Base-by-base conservation (phyloP, 306 rosid genomes). In the Quillaja saponaria region DNA sequence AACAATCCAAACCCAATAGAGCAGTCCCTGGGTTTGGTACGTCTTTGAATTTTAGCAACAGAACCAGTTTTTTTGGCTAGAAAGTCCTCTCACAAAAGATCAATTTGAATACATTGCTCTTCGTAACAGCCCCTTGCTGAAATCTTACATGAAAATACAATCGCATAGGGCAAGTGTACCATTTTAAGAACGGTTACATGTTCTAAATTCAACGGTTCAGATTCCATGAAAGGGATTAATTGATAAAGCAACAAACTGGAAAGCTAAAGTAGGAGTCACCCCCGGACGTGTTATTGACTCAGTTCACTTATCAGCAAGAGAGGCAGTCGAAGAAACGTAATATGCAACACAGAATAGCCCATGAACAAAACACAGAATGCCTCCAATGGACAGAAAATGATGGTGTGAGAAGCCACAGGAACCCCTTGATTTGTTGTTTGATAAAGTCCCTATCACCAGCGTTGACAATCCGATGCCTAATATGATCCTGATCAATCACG, bases 311-410 rank as follows among this genome's bases (percentile, higher is more conserved):
- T 66, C 68, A 39, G 7, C 2, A 42, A 44, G 16, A 44, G 16
- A 62, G 42, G 89, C 81, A 80, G 95, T 81, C 81, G 82, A 60
- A 74, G 87, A 71, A 71, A 92, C 79, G 79, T 87, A 92, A 78
- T 81, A 92, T 12, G 84, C 87, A 47, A 92, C 83, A 65, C 61
- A 67, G 71, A 92, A 81, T 45, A 89, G 61, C 38, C 71, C 95
- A 85, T 92, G 99, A 72, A 89, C 86, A 69, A 94, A 89, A 61
- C 99, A 89, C 56, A 72, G 49, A 58, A 94, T 87, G 8, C 99
- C 99, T 51, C 96, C 99, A n/a, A 92, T 89, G 9, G 99, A 92
- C 34, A 92, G 86, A 52, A 92, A 86, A 48, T 92, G 99, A 58
- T 89, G 94, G 84, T 89, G 97, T 48, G 95, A 71, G 66, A 92